Evolutionary conservation across 2,329 filamentous ascomycete genomes (phyloP).

Genomic region (Pseudogymnoascus sp.): DNA sequence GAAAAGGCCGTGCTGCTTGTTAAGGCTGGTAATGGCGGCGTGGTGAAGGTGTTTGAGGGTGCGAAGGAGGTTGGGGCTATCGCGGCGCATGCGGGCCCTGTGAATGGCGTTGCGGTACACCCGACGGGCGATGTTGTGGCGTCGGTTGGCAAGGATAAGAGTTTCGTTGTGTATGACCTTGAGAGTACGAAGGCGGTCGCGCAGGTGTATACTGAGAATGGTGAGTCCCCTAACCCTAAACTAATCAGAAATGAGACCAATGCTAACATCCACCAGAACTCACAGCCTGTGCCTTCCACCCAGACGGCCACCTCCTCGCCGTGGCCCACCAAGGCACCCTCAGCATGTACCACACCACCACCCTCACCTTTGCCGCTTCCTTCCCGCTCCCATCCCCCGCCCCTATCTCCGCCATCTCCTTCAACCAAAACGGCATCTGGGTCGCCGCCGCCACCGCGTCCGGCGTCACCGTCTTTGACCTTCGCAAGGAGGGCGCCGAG

Average conservation of each 20-base stretch:
- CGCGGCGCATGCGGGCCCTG: conserved; percentile 73
- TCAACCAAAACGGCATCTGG: conserved; percentile 97
- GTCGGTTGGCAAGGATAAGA: conserved; percentile 86
- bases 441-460: conserved; percentile 75
- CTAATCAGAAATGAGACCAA: background rate
- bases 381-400: conserved; percentile 62
- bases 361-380: conserved; percentile 64
- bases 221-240: conserved; percentile 45
- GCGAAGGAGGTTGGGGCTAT: conserved; percentile 62
- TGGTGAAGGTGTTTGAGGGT: conserved; percentile 70
- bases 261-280: conserved; percentile 22
- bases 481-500: conserved; percentile 81
- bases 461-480: conserved; percentile 78
- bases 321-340: conserved; percentile 79
- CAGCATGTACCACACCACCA: conserved; percentile 81
- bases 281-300: conserved; percentile 78
- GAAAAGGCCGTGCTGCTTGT: conserved; percentile 20
- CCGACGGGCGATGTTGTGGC: conserved; percentile 75
- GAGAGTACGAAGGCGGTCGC: conserved; percentile 57
- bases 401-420: conserved; percentile 66
- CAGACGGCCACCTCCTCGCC: conserved; percentile 89
- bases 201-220: conserved; percentile 69
- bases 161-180: conserved; percentile 82
- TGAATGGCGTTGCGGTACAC: conserved; percentile 69
- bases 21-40: conserved; percentile 34